phyloP scores from a whole-genome alignment of 2,329 filamentous ascomycete species.

The Nectriaceae sp. region DNA sequence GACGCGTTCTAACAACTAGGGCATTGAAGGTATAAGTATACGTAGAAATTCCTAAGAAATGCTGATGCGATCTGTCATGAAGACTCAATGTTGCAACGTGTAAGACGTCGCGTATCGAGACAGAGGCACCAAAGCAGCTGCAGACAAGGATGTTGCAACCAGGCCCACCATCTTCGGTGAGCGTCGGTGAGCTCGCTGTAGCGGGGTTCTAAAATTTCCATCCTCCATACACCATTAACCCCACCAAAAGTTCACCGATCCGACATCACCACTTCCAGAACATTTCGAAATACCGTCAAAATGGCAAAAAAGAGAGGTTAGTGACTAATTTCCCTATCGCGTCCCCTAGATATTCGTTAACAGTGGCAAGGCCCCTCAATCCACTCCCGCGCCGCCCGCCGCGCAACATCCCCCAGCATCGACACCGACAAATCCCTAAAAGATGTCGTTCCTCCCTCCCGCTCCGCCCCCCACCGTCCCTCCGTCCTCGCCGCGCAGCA shows the following conservation, averaged over 20 bases:
- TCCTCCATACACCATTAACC: conserved; percentile 18
- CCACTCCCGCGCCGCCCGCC: conserved; percentile 74
- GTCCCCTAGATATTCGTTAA: rapidly evolving
- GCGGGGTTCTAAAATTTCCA: conserved; percentile 31
- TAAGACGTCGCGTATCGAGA: too few species aligned
- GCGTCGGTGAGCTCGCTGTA: conserved; percentile 18
- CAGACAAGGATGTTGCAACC: too few species aligned
- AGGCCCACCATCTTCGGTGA: conserved; percentile 20
- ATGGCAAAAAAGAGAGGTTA: conserved; percentile 37
- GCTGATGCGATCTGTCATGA: too few species aligned
- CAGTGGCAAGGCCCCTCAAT: conserved; percentile 57
- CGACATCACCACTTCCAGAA: conserved; percentile 14
- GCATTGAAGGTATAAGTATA: too few species aligned
- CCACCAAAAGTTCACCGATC: conserved; percentile 13
- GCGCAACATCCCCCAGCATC: conserved; percentile 70
- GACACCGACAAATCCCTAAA: conserved; percentile 73
- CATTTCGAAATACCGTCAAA: conserved; percentile 11
- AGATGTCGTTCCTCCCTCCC: conserved; percentile 52
- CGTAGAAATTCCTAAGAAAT: too few species aligned
- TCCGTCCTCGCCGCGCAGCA: conserved; percentile 72
- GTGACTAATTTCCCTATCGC: background rate
- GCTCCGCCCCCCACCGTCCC: conserved; percentile 47
- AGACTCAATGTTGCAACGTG: too few species aligned
- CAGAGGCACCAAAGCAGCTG: too few species aligned
- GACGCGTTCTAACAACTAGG: too few species aligned